phyloP scores from a whole-genome alignment of 768 basidiomycete species.

The Tubosaeta brunneosetosa region DNA sequence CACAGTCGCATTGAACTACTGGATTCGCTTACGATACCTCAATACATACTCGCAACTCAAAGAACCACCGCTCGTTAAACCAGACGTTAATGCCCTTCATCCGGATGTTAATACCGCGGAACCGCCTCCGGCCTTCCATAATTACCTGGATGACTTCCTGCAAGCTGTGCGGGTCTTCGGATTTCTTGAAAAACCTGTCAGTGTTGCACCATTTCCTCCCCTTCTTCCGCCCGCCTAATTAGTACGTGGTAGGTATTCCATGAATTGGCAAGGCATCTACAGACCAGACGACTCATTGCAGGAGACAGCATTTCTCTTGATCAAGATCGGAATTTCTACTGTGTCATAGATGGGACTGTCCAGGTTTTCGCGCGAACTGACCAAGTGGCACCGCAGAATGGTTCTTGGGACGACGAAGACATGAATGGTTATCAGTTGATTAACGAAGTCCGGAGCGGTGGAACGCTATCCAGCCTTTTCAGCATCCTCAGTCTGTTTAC shows the following conservation, averaged over 20 bases:
- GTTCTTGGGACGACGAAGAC: conserved; percentile 75
- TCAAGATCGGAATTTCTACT: conserved; percentile 94
- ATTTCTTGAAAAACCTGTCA: conserved; percentile 91
- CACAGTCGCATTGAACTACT: conserved; percentile 68
- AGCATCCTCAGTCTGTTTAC: conserved; percentile 97
- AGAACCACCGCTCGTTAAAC: conserved; percentile 77
- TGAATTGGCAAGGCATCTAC: conserved; percentile 92
- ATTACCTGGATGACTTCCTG: conserved; percentile 95
- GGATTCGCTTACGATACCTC: conserved; percentile 78
- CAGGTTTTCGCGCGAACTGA: conserved; percentile 84
- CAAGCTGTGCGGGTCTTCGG: conserved; percentile 97
- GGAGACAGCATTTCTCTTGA: conserved; percentile 92
- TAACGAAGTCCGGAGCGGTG: conserved; percentile 94
- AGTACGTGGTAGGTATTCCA: conserved; percentile 74
- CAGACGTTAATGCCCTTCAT: conserved; percentile 82
- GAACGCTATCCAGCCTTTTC: conserved; percentile 92
- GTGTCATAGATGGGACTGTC: conserved; percentile 95
- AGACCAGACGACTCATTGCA: conserved; percentile 91
- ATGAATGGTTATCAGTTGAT: conserved; percentile 95
- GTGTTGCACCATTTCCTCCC: conserved; percentile 17
- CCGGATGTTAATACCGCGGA: conserved; percentile 84
- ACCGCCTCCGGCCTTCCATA: conserved; percentile 77
- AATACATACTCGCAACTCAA: conserved; percentile 72
- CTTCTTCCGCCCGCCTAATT: not conserved
- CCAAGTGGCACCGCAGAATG: conserved; percentile 44